Evolutionary conservation across 2,329 filamentous ascomycete species (phyloP).

Genomic region (Myriosclerotinia curreyana): DNA sequence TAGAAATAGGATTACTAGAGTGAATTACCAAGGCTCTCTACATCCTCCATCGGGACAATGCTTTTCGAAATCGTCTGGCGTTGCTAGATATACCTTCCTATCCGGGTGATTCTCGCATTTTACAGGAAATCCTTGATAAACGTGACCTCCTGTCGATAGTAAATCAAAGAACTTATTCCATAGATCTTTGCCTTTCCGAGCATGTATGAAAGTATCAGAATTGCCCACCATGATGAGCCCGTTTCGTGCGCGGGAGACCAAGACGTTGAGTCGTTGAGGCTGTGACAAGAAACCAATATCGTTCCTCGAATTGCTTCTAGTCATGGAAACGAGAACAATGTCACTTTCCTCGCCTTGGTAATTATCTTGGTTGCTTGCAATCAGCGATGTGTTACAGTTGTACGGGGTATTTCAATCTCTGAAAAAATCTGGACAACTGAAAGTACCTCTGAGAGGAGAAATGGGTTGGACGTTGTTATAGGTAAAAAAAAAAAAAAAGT

Average conservation of each 20-base stretch:
- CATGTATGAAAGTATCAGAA: constrained; percentile 60
- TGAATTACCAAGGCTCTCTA: constrained; percentile 55
- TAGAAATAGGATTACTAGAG: not conserved
- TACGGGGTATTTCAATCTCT: no score
- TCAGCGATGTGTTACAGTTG: not conserved
- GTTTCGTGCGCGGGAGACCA: constrained; percentile 64
- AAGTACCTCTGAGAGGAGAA: not conserved
- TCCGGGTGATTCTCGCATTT: constrained; percentile 59
- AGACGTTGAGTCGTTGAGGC: constrained; percentile 65
- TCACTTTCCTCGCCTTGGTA: constrained; percentile 77
- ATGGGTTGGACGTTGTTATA: not conserved
- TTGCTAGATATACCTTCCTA: constrained; percentile 46
- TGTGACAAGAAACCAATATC: constrained; percentile 70
- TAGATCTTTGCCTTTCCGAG: constrained; percentile 52
- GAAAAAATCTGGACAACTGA: not conserved
- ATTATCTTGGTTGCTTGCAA: constrained; percentile 53
- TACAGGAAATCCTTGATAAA: constrained; percentile 61
- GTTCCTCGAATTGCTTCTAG: constrained; percentile 58
- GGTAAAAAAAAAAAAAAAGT: not conserved
- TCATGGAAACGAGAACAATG: constrained; percentile 66
- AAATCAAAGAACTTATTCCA: constrained; percentile 59
- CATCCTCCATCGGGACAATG: constrained; percentile 71
- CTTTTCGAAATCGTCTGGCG: constrained; percentile 56
- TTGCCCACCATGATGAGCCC: constrained; percentile 69
- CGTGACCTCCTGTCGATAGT: constrained; percentile 49